A percentile compares a stretch with the other conserved stretches of the same genome.
Evolutionary conservation across 495 filamentous ascomycete genomes (phyloP).

Genomic region (Daldinia caldariorum): DNA sequence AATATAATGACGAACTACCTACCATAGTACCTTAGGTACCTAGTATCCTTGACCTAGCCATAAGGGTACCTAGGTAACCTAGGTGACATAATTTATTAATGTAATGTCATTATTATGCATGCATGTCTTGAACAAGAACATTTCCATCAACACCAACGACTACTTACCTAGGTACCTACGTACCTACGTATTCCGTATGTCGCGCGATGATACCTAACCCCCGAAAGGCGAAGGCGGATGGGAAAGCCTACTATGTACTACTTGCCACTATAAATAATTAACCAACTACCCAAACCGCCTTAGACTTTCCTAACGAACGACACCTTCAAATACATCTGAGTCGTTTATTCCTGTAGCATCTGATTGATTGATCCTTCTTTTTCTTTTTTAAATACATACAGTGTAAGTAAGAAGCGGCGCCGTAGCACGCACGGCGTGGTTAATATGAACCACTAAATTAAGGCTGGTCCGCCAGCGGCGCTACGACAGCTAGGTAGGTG

Average conservation of each 20-base stretch:
- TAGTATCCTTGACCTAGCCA: slow-evolving; percentile 16
- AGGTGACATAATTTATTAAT: slow-evolving; percentile 31
- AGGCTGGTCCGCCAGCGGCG: neutral
- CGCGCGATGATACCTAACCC: neutral
- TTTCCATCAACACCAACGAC: neutral
- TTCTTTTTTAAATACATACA: neutral
- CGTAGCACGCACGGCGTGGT: slow-evolving; percentile 5
- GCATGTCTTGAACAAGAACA: neutral
- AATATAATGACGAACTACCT: slow-evolving; percentile 32
- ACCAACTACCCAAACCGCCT: too few species aligned
- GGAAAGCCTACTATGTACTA: too few species aligned
- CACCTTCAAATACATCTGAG: too few species aligned
- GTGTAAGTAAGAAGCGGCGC: neutral
- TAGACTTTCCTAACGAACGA: too few species aligned
- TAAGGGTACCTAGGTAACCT: neutral
- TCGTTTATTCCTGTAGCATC: too few species aligned
- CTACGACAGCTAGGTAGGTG: neutral
- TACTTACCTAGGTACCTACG: too few species aligned
- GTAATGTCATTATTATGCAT: slow-evolving; percentile 24
- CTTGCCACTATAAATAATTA: too few species aligned
- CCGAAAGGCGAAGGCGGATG: neutral
- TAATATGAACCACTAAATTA: slow-evolving; percentile 5
- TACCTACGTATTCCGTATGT: neutral
- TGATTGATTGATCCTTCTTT: too few species aligned
- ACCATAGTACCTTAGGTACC: too few species aligned